Conservation (phyloP, 352 stramenopile genomes). For the Phytophthora brassicae region DNA sequence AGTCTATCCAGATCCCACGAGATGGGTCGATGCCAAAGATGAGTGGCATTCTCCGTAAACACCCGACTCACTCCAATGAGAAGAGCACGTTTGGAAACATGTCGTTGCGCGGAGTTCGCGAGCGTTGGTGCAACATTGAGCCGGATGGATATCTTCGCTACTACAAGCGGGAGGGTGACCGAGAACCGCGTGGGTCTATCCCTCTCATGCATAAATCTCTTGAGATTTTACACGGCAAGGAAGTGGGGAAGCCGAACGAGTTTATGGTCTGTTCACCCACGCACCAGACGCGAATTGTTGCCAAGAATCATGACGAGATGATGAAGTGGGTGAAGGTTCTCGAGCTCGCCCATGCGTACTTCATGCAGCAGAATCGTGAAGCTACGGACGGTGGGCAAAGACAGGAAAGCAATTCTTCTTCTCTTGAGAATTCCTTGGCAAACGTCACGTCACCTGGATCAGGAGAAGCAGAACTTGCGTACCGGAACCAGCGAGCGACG, state of each 20-base stretch:
- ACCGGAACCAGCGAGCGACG: conserved; percentile 57
- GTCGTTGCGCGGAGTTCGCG: conserved; percentile 68
- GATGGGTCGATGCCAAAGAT: conserved; percentile 42
- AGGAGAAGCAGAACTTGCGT: conserved; percentile 34
- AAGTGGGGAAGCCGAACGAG: conserved; percentile 68
- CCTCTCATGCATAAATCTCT: conserved; percentile 64
- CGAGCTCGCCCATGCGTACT: conserved; percentile 50
- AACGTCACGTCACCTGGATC: conserved; percentile 29
- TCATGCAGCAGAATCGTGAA: conserved; percentile 44
- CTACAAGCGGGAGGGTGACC: conserved; percentile 83
- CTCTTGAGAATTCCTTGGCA: conserved; percentile 23
- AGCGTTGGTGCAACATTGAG: conserved; percentile 77
- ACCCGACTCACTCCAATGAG: conserved; percentile 80
- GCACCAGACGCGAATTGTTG: conserved; percentile 72
- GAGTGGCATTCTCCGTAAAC: conserved; percentile 68
- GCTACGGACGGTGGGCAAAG: conserved; percentile 26
- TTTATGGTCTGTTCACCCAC: conserved; percentile 80
- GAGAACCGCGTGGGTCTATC: conserved; percentile 66
- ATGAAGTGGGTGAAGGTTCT: conserved; percentile 66
- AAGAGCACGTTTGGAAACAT: conserved; percentile 79
- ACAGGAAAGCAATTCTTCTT: conserved; percentile 21
- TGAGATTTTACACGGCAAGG: conserved; percentile 72
- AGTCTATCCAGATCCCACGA: conserved; percentile 46
- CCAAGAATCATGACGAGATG: conserved; percentile 77
- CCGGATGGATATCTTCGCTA: conserved; percentile 64